Conservation (phyloP, 2,329 filamentous ascomycete species). For the Xylaria sp. region DNA sequence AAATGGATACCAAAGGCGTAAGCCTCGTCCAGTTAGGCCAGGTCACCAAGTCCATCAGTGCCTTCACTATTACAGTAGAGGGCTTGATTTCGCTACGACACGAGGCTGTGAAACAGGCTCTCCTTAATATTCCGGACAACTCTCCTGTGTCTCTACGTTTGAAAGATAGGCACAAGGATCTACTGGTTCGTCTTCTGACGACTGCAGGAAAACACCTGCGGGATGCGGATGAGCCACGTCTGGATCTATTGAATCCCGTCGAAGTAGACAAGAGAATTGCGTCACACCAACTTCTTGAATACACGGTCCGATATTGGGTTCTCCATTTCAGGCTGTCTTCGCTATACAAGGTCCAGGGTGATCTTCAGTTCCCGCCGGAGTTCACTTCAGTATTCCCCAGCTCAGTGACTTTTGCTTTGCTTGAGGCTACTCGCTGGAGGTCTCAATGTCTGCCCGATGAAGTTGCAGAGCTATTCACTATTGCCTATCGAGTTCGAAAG, state of each 20-base stretch:
- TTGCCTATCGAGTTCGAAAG: conserved; percentile 23
- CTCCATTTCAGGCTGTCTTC: conserved; percentile 28
- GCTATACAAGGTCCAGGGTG: conserved; percentile 23
- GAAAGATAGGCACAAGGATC: conserved; percentile 27
- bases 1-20: conserved; percentile 8
- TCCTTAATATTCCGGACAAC: conserved; percentile 22
- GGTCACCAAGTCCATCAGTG: conserved; percentile 11
- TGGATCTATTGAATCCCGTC: conserved; percentile 2
- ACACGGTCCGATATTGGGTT: conserved; percentile 26
- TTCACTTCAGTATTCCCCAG: conserved; percentile 22
- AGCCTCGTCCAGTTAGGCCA: neutral
- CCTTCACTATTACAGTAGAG: conserved; percentile 21
- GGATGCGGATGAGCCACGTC: conserved; percentile 23
- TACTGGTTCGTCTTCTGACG: conserved; percentile 19
- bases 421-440: conserved; percentile 23
- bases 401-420: conserved; percentile 24
- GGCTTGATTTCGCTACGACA: conserved; percentile 21
- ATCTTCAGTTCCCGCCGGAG: conserved; percentile 21
- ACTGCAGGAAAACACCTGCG: conserved; percentile 15
- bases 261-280: conserved; percentile 21
- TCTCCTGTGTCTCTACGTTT: conserved; percentile 22
- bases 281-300: conserved; percentile 22
- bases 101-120: conserved; percentile 23
- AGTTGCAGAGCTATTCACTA: conserved; percentile 18
- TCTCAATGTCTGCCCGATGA: conserved; percentile 21